Evolutionary conservation across 805 yeast species (phyloP).

Genomic region (Nakazawaea holstii): DNA sequence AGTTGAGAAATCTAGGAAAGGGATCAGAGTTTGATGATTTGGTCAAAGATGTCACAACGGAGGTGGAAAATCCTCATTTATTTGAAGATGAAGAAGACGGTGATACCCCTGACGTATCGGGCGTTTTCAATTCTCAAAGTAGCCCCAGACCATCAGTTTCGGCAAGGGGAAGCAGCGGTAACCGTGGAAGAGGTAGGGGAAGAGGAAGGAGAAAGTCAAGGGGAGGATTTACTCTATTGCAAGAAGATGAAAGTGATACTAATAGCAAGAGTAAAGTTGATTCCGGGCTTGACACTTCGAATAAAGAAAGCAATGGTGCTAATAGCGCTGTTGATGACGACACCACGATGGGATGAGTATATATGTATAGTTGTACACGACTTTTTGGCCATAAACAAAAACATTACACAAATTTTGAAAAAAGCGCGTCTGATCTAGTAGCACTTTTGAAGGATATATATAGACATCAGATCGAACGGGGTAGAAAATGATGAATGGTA

Average conservation of each 20-base stretch:
- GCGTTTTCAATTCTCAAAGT: background rate
- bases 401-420: too few relatives aligned
- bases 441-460: too few relatives aligned
- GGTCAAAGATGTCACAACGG: conserved; percentile 27
- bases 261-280: background rate
- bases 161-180: background rate
- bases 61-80: conserved; percentile 29
- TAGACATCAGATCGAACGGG: background rate
- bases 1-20: conserved; percentile 9
- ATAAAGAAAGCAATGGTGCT: background rate
- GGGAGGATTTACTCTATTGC: conserved; percentile 8
- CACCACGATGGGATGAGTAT: too few relatives aligned
- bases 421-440: background rate
- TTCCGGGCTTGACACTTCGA: background rate
- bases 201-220: conserved; percentile 10
- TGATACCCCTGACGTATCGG: background rate
- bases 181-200: conserved; percentile 8
- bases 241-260: conserved; percentile 10
- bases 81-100: conserved; percentile 31
- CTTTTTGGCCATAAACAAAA: too few relatives aligned
- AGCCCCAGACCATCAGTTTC: background rate
- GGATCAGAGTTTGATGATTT: conserved; percentile 15
- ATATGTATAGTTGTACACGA: too few relatives aligned
- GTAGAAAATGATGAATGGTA: background rate
- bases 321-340: background rate